Evolutionary conservation across 768 basidiomycete species (phyloP).

Genomic region (Boletus vermiculosoides): DNA sequence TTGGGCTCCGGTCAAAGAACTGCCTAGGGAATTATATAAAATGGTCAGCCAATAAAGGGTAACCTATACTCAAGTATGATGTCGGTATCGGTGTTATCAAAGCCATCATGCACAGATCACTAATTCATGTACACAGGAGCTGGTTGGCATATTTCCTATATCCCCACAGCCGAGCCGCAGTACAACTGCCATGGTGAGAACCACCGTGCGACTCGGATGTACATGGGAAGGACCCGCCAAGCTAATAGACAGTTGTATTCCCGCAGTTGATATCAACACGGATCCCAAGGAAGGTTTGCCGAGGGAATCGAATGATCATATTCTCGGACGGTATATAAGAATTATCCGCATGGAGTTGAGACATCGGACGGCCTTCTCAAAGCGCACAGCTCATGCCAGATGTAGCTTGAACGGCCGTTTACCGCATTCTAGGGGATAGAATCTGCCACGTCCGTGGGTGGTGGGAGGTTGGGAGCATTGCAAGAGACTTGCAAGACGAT

Average conservation of each 20-base stretch:
- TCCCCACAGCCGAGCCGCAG: neutral
- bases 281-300: neutral
- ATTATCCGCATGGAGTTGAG: neutral
- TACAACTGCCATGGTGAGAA: neutral
- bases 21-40: neutral
- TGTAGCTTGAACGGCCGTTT: neutral
- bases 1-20: no score
- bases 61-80: neutral
- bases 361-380: no score
- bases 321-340: neutral
- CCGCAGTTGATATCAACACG: neutral
- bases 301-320: neutral
- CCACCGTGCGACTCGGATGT: neutral
- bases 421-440: neutral
- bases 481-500: neutral
- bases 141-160: neutral
- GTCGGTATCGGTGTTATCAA: neutral
- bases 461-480: neutral
- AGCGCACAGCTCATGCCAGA: neutral
- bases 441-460: neutral
- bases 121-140: neutral
- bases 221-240: neutral
- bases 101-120: neutral
- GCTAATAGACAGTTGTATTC: neutral
- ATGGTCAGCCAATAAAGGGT: neutral